Evolutionary conservation across 2,329 filamentous ascomycete species (phyloP), one percentile per base, ranked within the genome.

Genomic region (Xylariales sp.): DNA sequence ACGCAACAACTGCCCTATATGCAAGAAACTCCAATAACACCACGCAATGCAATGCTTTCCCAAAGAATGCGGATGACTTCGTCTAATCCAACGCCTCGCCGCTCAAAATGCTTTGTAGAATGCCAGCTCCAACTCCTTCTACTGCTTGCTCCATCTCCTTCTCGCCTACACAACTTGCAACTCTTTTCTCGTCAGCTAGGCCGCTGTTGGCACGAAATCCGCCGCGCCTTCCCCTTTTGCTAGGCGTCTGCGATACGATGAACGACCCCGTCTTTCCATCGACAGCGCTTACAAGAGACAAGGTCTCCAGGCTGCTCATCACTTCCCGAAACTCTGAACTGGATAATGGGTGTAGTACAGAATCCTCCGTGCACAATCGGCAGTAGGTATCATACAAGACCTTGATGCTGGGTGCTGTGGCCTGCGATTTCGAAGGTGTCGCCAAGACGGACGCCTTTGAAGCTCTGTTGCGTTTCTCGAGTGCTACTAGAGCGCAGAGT

Each of bases 301-400:
- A 68, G 0, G 90, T 93, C 68, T 98, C 93, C 39, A 98, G 66
- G 52, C 88, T 94, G 25, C 85, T 82, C 15, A 96, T 74, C 4
- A 98, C 90, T 63, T 98, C 93, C 44, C 89, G 81, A 63, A 98
- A 98, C 62, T 98, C 93, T 4, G 88, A 93, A 55, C 80, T 85
- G 2, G 88, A 93, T 3, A 98, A 76, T 1, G 91, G 87, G 51
- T 95, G 89, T 3, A 98, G 75, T 8, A 94, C 73, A n/a, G 89
- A 86, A 55, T 97, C 91, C 25, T 81, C 79, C 44, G 81, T 91
- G 65, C 93, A 98, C 12, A 96, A 73, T 24, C 76, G 70, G 43
- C 80, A 82, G 64, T 98, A 98, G 2, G 86, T 82, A 45, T 88
- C 84, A 61, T 88, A 97, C 4, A 97, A 70, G 40, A 78, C 76